Percentiles rank a stretch among this genome's conserved stretches.
phyloP scores from a whole-genome alignment of 495 filamentous ascomycete genomes.

The Neurospora intermedia region DNA sequence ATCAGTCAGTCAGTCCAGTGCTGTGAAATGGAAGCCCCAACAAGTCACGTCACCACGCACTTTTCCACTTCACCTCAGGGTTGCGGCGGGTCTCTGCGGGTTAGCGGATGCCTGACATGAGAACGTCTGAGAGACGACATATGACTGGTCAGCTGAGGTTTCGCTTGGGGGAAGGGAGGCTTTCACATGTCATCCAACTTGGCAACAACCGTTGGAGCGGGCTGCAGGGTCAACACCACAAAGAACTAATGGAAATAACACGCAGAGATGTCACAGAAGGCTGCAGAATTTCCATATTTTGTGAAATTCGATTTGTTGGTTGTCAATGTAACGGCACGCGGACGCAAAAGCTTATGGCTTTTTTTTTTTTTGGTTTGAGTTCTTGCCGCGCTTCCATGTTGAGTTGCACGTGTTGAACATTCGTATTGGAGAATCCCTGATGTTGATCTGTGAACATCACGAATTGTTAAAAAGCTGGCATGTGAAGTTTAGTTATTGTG shows the following conservation, averaged over 20 bases:
- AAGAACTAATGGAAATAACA: background rate
- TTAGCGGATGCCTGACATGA: conserved; percentile 8
- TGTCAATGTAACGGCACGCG: background rate
- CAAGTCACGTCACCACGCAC: background rate
- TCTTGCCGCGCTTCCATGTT: background rate
- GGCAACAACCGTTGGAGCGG: background rate
- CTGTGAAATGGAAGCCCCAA: background rate
- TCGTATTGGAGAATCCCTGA: background rate
- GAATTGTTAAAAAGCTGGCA: background rate
- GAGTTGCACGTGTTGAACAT: background rate
- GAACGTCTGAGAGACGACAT: background rate
- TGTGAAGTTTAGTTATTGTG: background rate
- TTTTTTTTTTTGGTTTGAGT: background rate
- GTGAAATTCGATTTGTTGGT: background rate
- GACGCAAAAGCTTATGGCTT: background rate
- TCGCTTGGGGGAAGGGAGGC: background rate
- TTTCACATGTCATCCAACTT: background rate
- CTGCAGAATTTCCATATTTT: background rate
- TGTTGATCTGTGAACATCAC: background rate
- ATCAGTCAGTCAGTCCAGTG: background rate
- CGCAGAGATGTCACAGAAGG: background rate
- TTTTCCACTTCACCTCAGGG: background rate
- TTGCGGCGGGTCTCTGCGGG: conserved; percentile 8
- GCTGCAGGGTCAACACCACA: background rate
- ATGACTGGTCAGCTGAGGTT: background rate